Percentiles rank a stretch among this genome's conserved stretches.
Evolutionary conservation across 2,329 filamentous ascomycete genomes (phyloP).

Genomic region (Plectosphaerella plurivora): DNA sequence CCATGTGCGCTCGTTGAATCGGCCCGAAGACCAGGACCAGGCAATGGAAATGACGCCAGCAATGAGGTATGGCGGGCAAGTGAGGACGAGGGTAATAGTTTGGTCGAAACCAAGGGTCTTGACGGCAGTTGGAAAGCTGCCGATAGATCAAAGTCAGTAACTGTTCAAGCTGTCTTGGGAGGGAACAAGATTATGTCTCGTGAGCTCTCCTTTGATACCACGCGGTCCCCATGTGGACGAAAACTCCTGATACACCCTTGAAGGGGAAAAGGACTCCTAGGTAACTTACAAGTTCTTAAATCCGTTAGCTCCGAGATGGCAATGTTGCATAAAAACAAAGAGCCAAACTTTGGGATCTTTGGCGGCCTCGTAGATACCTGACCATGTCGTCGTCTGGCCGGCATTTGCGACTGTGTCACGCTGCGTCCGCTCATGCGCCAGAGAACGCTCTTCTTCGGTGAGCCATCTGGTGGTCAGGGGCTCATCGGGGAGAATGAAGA

Average conservation of each 20-base stretch:
- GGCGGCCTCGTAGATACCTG: slow-evolving; percentile 34
- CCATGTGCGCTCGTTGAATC: slow-evolving; percentile 42
- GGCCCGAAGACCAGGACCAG: slow-evolving; percentile 20
- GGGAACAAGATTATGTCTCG: too few relatives aligned
- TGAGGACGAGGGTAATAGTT: slow-evolving; percentile 38
- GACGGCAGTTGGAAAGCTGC: slow-evolving; percentile 13
- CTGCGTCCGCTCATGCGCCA: slow-evolving; percentile 34
- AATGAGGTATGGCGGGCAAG: slow-evolving; percentile 35
- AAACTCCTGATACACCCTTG: too few relatives aligned
- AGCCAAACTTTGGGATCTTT: slow-evolving; percentile 39
- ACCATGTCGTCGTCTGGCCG: slow-evolving; percentile 21
- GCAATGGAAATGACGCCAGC: slow-evolving; percentile 32
- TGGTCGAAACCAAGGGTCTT: slow-evolving; percentile 31
- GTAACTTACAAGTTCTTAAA: too few relatives aligned
- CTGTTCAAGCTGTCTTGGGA: too few relatives aligned
- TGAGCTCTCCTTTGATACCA: too few relatives aligned
- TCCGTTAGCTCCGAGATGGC: slow-evolving; percentile 21
- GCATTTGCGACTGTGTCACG: slow-evolving; percentile 19
- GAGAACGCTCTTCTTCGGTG: slow-evolving; percentile 27
- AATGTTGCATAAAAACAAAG: slow-evolving; percentile 41
- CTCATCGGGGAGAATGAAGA: slow-evolving; percentile 16
- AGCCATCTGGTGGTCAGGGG: slow-evolving; percentile 31
- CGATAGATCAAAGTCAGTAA: not conserved
- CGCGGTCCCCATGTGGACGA: too few relatives aligned
- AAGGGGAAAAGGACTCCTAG: too few relatives aligned